phyloP scores from a whole-genome alignment of 2,329 filamentous ascomycete genomes.

The Epichloe aotearoae region DNA sequence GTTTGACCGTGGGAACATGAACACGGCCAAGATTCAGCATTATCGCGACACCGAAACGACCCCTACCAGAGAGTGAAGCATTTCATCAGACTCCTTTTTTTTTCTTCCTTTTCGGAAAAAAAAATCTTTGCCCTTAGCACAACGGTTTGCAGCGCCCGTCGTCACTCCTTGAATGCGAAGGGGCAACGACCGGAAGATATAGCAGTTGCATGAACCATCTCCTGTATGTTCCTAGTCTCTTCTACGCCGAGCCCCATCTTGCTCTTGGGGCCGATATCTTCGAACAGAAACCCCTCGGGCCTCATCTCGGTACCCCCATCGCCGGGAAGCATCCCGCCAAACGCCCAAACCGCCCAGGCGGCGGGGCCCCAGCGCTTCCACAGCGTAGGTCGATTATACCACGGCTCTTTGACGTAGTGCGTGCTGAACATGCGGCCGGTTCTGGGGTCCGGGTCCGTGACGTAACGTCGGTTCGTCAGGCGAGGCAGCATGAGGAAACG shows the following conservation, averaged over 20 bases:
- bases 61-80: too few species aligned
- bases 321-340: slow-evolving; percentile 34
- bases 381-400: slow-evolving; percentile 46
- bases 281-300: slow-evolving; percentile 38
- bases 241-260: slow-evolving; percentile 39
- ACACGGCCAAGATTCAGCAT: too few species aligned
- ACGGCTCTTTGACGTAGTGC: slow-evolving; percentile 49
- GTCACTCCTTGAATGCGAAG: neutral
- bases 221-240: slow-evolving; percentile 8
- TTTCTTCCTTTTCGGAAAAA: neutral
- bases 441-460: slow-evolving; percentile 36
- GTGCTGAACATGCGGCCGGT: slow-evolving; percentile 37
- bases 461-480: slow-evolving; percentile 22
- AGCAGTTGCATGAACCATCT: neutral
- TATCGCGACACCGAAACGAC: too few species aligned
- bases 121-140: neutral
- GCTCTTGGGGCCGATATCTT: slow-evolving; percentile 48
- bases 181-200: neutral
- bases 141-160: neutral
- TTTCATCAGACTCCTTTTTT: too few species aligned
- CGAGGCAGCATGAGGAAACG: slow-evolving; percentile 50
- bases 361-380: slow-evolving; percentile 50
- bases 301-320: slow-evolving; percentile 23
- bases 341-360: slow-evolving; percentile 32
- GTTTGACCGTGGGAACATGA: too few species aligned